Evolutionary conservation across 805 yeast genomes (phyloP), one percentile per base, ranked within the genome.

Genomic region (Monosporozyma solicola): DNA sequence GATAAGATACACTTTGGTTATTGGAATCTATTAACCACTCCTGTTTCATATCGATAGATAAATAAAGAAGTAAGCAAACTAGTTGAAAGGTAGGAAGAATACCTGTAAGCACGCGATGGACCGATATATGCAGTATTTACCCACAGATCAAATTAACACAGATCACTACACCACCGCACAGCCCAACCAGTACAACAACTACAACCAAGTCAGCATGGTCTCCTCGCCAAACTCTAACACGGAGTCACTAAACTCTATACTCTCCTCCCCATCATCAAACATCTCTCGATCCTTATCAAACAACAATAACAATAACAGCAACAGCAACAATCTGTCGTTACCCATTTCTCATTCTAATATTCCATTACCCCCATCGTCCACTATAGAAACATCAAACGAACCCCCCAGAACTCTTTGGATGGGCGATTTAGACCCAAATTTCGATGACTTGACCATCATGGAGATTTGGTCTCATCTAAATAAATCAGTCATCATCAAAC

Each of bases 341-440:
- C 37, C 10, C 37, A 39, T 6, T n/a, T 16, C 27, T 13, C 22
- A 20, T 22, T 25, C 37, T 20, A 20, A 20, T 11, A 61, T 80
- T 41, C 85, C 85, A 43, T 68, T 72, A 47, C 84, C 84, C 5
- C 84, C 84, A 4, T 69, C 72, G 44, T 74, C 75, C 45, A 76
- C 79, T 2, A 73, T 80, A 2, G 75, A 77, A 47, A 72, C 77
- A 1, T 70, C 77, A 1, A 59, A 66, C 6, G 72, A 74, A 13
- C 74, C 78, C 15, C 89, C 95, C 27, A 75, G 85, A 55, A 86
- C 95, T 1, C 70, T 86, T 33, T 86, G 95, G 95, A 86, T 86
- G 95, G 95, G 95, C 10, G 94, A 86, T 67, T 72, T 86, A 58
- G 92, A 86, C 63, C 88, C 92, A 1, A 80, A 85, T 80, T 79